Base-by-base conservation (phyloP, 2,329 filamentous ascomycete genomes). In the Lecanicillium sp. region DNA sequence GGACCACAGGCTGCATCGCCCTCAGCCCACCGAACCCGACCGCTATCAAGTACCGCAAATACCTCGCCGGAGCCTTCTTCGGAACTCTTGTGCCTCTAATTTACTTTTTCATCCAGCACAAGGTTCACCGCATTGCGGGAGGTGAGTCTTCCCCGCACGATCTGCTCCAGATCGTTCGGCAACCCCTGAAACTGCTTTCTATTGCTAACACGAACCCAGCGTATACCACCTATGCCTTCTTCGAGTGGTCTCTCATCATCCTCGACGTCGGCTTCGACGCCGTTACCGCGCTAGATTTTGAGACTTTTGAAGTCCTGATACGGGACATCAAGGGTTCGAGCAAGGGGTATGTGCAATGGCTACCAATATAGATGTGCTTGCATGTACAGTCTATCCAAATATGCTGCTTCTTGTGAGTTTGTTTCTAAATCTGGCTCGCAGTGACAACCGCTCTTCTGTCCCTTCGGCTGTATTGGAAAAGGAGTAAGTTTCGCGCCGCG, bases 91-190 rank as follows among this genome's bases (percentile, higher is more conserved):
- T 95, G 34, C 89, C 89, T 20, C 68, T 98, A 57, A 75, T 96
- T 15, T 96, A 95, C 68, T 98, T 88, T 59, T 98, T 95, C 59
- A 94, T 98, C 47, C 92, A 95, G 61, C 92, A 98, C 71, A 98
- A 98, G 64, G 85, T 98, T 37, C 88, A 98, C 60, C 86, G 82
- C 43, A 78, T 96, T 45, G 73, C 92, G 42, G 92, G 92, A 73
- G 92, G 90, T 96, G 70, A 62, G 80, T 57, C 28, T 33, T 19
- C 15, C 20, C 20, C 18, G 12, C n/a, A 9, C 14, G 22, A 25
- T 25, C 22, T 4, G 9, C 18, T n/a, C 9, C 18, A 5, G 9
- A 35, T 3, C 12, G 15, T 11, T 11, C 22, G 6, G 11, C 22
- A 6, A 11, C 22, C 22, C 22, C 32, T 28, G n/a, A 14, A 20